Evolutionary conservation across 345 rosid species (phyloP), one percentile per base, ranked within the genome.

Genomic region (Pugionium cornutum): DNA sequence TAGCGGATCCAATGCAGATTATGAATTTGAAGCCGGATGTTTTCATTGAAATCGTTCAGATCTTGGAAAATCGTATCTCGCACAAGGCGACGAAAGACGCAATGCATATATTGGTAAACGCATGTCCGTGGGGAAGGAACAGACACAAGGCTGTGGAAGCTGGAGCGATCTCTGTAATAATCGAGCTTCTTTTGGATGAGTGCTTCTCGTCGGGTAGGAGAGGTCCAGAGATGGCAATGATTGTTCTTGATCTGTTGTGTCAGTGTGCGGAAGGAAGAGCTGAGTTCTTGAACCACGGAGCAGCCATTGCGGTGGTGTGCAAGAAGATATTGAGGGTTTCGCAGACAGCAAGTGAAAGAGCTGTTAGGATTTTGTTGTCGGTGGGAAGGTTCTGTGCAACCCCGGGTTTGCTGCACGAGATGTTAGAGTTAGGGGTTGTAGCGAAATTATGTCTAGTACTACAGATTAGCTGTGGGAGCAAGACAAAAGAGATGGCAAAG

Each of bases 251-350:
- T 69, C 59, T 70, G 39, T 54, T 87, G 39, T 89, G 91, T 56
- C 78, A 70, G 62, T 82, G 85, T 36, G 96, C 97, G 0, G 96
- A 89, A 58, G 98, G 98, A 63, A 79, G 98, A 56, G 81, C 92
- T 4, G 87, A 83, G 73, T 75, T 89, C 35, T 63, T 89, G 54
- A 65, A 67, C 25, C 96, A 92, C 28, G 80, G 82, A 1, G 88
- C 88, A 0, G 89, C 91, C 45, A 39, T 92, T 5, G 96, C 96
- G 0, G 80, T 85, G 1, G 91, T 92, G 33, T 81, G 85, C 2
- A 87, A 89, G 67, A 92, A 79, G 83, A 87, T 92, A 46, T 82
- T 92, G 47, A 81, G 91, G 80, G 86, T 89, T 52, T 88, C 98
- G 1, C 77, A 66, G 26, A 71, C 77, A 55, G 87, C 81, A 4